phyloP scores from a whole-genome alignment of 768 basidiomycete species.

The Panaeolus papilionaceus region DNA sequence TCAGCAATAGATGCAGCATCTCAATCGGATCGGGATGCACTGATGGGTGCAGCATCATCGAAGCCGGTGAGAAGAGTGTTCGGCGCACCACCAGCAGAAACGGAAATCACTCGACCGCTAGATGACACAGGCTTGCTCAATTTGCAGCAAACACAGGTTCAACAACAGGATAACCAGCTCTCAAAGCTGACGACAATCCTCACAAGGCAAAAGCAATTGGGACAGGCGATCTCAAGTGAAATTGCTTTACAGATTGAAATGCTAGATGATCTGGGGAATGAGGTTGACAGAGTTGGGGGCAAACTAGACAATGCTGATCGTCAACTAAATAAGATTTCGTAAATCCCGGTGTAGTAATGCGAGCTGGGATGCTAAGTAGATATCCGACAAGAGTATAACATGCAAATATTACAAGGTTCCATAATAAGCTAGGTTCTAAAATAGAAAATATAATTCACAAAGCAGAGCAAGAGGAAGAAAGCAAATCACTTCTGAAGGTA shows the following conservation, averaged over 20 bases:
- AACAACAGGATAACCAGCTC: conserved; percentile 86
- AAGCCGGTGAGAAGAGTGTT: conserved; percentile 78
- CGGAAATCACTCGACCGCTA: conserved; percentile 84
- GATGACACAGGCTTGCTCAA: conserved; percentile 83
- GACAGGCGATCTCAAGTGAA: conserved; percentile 85
- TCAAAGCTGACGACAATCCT: conserved; percentile 81
- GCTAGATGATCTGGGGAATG: conserved; percentile 76
- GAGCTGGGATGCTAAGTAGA: neutral
- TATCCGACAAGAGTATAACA: neutral
- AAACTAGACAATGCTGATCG: conserved; percentile 84
- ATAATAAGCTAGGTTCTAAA: conserved; percentile 3
- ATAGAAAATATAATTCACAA: conserved; percentile 11
- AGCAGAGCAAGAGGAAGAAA: conserved; percentile 21
- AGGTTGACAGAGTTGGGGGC: conserved; percentile 78
- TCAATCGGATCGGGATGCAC: conserved; percentile 67
- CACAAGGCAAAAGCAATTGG: conserved; percentile 84
- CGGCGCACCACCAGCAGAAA: conserved; percentile 79
- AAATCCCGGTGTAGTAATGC: conserved; percentile 21
- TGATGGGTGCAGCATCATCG: conserved; percentile 55
- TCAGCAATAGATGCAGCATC: conserved; percentile 49
- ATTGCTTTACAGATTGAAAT: conserved; percentile 85
- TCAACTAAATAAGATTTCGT: conserved; percentile 82
- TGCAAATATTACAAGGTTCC: conserved; percentile 5
- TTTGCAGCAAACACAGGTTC: conserved; percentile 81
- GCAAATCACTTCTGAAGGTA: conserved; percentile 14